Evolutionary conservation across 257 asterid genomes (phyloP).

Genomic region (Solanum dulcamara): DNA sequence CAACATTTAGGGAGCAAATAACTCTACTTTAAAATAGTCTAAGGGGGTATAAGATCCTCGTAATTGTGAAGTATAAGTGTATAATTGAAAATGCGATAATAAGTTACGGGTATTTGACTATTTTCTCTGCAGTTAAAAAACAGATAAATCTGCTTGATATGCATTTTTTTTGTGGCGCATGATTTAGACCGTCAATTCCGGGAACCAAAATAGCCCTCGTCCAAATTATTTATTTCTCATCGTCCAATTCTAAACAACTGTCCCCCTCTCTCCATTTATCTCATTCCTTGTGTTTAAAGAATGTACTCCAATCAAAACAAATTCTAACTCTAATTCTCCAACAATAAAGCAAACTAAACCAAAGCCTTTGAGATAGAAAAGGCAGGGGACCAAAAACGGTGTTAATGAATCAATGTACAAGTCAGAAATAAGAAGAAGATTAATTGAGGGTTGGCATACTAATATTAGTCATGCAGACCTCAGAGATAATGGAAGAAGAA

Average conservation of each 20-base stretch:
- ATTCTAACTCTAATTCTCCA: conserved; percentile 7
- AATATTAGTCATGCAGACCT: background rate
- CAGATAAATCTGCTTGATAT: too few species aligned
- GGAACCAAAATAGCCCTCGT: too few species aligned
- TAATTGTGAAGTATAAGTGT: too few species aligned
- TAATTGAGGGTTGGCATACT: background rate
- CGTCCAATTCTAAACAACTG: background rate
- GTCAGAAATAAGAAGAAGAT: background rate
- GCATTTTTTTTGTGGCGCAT: too few species aligned
- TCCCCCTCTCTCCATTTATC: background rate
- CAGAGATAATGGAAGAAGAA: background rate
- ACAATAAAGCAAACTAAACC: background rate
- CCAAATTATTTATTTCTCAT: background rate
- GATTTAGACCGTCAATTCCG: too few species aligned
- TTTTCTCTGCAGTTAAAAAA: too few species aligned
- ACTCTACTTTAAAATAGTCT: too few species aligned
- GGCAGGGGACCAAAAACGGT: background rate
- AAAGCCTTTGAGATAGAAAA: background rate
- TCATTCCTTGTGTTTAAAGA: background rate
- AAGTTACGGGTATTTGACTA: too few species aligned
- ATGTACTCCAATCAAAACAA: background rate
- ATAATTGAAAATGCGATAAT: too few species aligned
- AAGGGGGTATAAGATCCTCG: too few species aligned
- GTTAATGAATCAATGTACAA: background rate
- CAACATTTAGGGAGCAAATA: too few species aligned